Conservation (phyloP, 192 early-diverging fungal genomes). For the Lobulomyces angularis region DNA sequence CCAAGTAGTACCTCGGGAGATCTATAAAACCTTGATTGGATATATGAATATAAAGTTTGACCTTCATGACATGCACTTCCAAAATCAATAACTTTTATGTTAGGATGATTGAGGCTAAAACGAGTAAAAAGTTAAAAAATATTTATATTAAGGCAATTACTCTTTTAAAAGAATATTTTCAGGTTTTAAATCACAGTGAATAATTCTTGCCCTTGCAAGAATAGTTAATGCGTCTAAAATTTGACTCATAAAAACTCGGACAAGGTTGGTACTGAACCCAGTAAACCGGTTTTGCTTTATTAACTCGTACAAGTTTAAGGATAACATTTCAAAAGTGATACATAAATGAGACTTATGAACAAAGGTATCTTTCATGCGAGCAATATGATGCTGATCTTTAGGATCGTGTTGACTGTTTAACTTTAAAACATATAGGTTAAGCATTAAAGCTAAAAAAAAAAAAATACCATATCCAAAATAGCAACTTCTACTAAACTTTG, state of each 20-base stretch:
- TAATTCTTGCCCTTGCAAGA: constrained; percentile 75
- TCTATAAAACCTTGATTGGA: constrained; percentile 95
- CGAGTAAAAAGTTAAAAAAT: neutral
- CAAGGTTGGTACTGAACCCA: constrained; percentile 84
- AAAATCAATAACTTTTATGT: constrained; percentile 97
- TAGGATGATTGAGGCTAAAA: constrained; percentile 68
- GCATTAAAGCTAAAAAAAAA: constrained; percentile 1
- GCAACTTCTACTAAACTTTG: constrained; percentile 95
- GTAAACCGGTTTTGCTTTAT: constrained; percentile 96
- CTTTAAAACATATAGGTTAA: constrained; percentile 17
- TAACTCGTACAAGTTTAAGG: constrained; percentile 93
- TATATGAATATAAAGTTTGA: constrained; percentile 93
- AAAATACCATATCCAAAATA: constrained; percentile 67
- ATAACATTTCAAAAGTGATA: constrained; percentile 92
- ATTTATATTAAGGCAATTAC: constrained; percentile 16
- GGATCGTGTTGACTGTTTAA: constrained; percentile 82
- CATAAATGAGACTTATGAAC: constrained; percentile 87
- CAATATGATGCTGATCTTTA: constrained; percentile 77
- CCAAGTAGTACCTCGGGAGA: constrained; percentile 92
- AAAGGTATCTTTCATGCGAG: constrained; percentile 84
- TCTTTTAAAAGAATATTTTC: constrained; percentile 90
- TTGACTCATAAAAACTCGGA: constrained; percentile 84
- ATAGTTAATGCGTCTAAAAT: constrained; percentile 83
- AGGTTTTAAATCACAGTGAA: constrained; percentile 98
- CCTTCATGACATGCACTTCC: constrained; percentile 94